Evolutionary conservation across 2,329 filamentous ascomycete species (phyloP).

Genomic region (Colletotrichum lentis): DNA sequence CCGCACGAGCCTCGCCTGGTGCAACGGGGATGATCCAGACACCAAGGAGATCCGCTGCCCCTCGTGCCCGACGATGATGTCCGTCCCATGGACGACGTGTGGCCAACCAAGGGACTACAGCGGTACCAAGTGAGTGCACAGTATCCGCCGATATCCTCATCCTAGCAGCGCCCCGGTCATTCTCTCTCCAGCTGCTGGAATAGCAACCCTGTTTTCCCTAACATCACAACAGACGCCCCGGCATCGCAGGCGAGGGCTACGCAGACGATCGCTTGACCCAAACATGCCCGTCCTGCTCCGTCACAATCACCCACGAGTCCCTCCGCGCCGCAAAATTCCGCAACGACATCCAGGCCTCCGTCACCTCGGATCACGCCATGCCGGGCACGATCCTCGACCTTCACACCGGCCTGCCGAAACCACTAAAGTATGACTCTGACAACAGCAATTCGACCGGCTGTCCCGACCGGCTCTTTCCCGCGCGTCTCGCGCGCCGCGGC

Average conservation of each 20-base stretch:
- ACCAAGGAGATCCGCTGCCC: conserved; percentile 60
- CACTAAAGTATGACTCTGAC: conserved; percentile 1
- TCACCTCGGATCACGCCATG: conserved; percentile 58
- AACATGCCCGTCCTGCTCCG: conserved; percentile 57
- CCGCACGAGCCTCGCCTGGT: conserved; percentile 60
- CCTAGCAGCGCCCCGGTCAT: not conserved
- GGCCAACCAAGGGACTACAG: conserved; percentile 47
- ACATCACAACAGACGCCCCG: conserved; percentile 39
- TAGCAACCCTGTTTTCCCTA: not conserved
- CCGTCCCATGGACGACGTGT: conserved; percentile 64
- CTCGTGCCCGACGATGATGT: conserved; percentile 50
- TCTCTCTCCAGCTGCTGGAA: not conserved
- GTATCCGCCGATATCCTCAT: not conserved
- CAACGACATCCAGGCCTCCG: conserved; percentile 58
- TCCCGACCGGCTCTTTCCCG: conserved; percentile 34
- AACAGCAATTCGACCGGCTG: not conserved
- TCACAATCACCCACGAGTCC: conserved; percentile 60
- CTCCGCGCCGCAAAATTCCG: conserved; percentile 67
- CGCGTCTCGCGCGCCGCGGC: conserved; percentile 28
- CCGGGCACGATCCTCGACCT: conserved; percentile 66
- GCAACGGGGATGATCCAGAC: conserved; percentile 59
- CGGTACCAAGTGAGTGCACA: conserved; percentile 32
- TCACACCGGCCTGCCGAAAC: conserved; percentile 49
- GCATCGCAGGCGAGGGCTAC: conserved; percentile 56
- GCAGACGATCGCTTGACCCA: conserved; percentile 58